These are phyloP conservation scores for Hypholoma sublateritium DNA, from an alignment of 768 basidiomycete genomes.

Conservation along the genomic window DNA sequence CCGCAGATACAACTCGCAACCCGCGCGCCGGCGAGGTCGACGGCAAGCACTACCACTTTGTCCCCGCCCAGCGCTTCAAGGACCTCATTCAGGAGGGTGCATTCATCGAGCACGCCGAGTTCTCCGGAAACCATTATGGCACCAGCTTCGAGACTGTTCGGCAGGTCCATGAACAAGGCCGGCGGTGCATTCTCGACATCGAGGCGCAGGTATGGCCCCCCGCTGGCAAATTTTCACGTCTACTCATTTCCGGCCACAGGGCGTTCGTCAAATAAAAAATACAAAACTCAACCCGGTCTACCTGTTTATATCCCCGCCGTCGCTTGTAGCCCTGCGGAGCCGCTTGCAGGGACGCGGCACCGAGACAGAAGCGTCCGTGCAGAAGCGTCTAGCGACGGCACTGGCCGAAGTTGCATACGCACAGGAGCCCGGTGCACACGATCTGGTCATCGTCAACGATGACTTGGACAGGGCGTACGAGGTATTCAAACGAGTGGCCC, in stretches of 20 bases:
- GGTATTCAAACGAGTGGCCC: conserved; percentile 72
- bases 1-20: conserved; percentile 82
- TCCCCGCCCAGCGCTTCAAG: conserved; percentile 67
- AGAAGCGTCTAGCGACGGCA: conserved; percentile 76
- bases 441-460: conserved; percentile 89
- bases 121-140: conserved; percentile 92
- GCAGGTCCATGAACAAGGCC: conserved; percentile 64
- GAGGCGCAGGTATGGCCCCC: conserved; percentile 77
- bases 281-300: conserved; percentile 83
- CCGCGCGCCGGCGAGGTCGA: conserved; percentile 82
- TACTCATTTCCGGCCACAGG: conserved; percentile 45
- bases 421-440: conserved; percentile 68
- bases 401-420: conserved; percentile 84
- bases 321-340: conserved; percentile 61
- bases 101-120: conserved; percentile 94
- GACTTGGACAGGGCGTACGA: conserved; percentile 81
- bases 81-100: conserved; percentile 65
- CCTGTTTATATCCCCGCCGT: conserved; percentile 90
- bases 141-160: conserved; percentile 80
- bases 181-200: conserved; percentile 91
- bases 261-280: conserved; percentile 87
- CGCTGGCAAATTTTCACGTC: background rate
- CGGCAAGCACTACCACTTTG: conserved; percentile 88
- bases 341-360: conserved; percentile 84
- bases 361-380: conserved; percentile 70